Evolutionary conservation across 2,329 filamentous ascomycete species (phyloP), one percentile per base, ranked within the genome.

Genomic region (Fusarium pseudonygamai): DNA sequence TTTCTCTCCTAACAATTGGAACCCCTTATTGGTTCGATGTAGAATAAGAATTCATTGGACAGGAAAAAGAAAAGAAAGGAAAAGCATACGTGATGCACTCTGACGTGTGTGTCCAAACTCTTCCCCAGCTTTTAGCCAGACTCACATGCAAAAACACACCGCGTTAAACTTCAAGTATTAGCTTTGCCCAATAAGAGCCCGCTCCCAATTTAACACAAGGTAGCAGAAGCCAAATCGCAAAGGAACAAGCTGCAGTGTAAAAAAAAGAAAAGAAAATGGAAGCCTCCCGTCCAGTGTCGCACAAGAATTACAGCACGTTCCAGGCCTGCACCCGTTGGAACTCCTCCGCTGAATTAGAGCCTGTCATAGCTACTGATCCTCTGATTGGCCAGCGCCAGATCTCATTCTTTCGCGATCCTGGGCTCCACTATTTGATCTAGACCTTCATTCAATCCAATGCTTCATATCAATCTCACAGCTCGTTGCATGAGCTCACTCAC

Each of bases 91-190:
- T 60, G 49, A 73, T 71, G 55, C 52, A 30, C 61, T 64, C 45
- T 67, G 67, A 73, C 66, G 57, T 73, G 37, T 70, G 32, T n/a
- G 57, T 49, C 32, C 36, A 28, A 22, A 30, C 15, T 12, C 14
- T 46, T 42, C 60, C 52, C 58, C 58, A 64, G 40, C 42, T 53
- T 59, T 55, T 39, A 53, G 53, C 55, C 42, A 65, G 43, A 45
- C 43, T 73, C 70, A 72, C 65, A 72, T 72, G 65, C 50, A 61
- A 70, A 60, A 72, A 45, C 18, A 57, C 28, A 55, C 30, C 49
- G 30, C 55, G 32, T 59, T 15, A 22, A 16, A 28, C 16, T 53
- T 57, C 49, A 52, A 20, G 30, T 42, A 66, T 30, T 16, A 43
- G 37, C 49, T 71, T 53, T 46, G 10, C 39, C 62, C 47, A 62